Base-by-base conservation (phyloP, 1,139 yeast species). In the Sugiyamaella castrensis region DNA sequence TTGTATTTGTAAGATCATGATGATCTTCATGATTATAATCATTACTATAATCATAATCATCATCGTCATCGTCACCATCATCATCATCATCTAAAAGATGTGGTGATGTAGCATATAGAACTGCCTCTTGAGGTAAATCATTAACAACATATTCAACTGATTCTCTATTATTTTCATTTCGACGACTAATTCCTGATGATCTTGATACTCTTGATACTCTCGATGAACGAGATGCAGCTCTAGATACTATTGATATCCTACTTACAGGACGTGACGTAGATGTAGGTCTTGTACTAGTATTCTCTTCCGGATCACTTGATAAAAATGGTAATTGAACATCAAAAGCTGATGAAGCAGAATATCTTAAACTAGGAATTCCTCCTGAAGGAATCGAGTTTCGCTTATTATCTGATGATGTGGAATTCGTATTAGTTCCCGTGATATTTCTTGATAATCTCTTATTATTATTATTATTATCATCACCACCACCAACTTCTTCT, bases 101-200 rank as follows among this genome's bases (percentile, higher is more conserved):
- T 10, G 47, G 50, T 9, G 44, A 48, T 37, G 53, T 47, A 27
- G 61, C 55, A 33, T 55, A 54, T 30, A 57, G 44, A 35, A 44
- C 53, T 4, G 61, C 60, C 34, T 58, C 62, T 16, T 53, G 46
- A 7, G 62, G 62, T 35, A 58, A 52, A 37, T 58, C 59, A 27
- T 55, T 56, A 30, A 52, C 51, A 16, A 57, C 53, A 48, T 58
- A 58, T 30, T 57, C 60, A 30, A 46, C 48, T 10, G 57, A 51
- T 8, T 43, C 49, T 26, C 53, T 33, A 19, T 43, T 43, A 13
- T 38, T 27, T 5, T 43, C 34, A 7, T 36, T 44, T 16, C 41
- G 19, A 24, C 27, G 40, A 30, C 47, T 43, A 24, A 35, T 11
- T 11, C 42, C 40, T 8, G 51, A 40, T 29, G 24, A 10, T 5